Conservation (phyloP, 345 rosid genomes). For the Cardamine resedifolia region DNA sequence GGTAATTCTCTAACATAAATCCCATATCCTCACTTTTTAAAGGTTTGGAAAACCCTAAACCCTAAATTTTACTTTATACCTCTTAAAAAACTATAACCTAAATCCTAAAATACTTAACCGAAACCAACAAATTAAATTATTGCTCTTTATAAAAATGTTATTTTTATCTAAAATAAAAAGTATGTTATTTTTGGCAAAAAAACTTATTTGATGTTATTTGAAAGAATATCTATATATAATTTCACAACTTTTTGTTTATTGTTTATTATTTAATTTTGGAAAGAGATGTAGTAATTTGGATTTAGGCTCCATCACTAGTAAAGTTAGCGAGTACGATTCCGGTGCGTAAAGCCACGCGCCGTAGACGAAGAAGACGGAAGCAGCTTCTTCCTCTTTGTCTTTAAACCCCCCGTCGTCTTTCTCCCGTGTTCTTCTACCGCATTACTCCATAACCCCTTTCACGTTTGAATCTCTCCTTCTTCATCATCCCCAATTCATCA, state of each 20-base stretch:
- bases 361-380: constrained; percentile 23
- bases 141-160: too few relatives aligned
- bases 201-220: too few relatives aligned
- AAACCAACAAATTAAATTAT: too few relatives aligned
- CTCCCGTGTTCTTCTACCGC: constrained; percentile 24
- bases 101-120: too few relatives aligned
- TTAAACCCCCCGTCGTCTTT: constrained; percentile 34
- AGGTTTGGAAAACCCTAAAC: too few relatives aligned
- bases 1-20: too few relatives aligned
- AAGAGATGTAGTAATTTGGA: neutral
- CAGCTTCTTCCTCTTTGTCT: constrained; percentile 3
- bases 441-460: constrained; percentile 25
- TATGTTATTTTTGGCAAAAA: too few relatives aligned
- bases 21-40: too few relatives aligned
- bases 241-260: neutral
- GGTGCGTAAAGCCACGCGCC: constrained; percentile 37
- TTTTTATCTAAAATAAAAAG: too few relatives aligned
- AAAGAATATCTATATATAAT: too few relatives aligned
- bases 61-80: too few relatives aligned
- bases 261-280: neutral
- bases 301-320: neutral
- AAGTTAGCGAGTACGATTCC: constrained; percentile 11
- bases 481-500: neutral
- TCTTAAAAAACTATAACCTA: too few relatives aligned
- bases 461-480: neutral